Evolutionary conservation across 345 rosid species (phyloP), one percentile per base, ranked within the genome.

Genomic region (Chamaenerion angustifolium): DNA sequence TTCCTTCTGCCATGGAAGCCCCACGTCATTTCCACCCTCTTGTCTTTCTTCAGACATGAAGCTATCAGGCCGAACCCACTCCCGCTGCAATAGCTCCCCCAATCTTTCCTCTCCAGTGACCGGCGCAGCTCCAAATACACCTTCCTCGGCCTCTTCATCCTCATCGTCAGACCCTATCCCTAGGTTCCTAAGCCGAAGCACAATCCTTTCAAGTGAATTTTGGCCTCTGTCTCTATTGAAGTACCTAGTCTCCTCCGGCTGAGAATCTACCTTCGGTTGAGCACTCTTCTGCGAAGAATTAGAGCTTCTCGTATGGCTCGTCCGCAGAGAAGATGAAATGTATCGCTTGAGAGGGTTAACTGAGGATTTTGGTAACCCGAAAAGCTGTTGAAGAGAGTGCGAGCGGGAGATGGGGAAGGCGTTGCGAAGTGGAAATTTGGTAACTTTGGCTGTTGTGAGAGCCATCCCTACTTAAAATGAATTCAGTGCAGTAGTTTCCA

Each of bases 41-140:
- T 14, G 10, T 19, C 11, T 49, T 0, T 52, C 52, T 43, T 58
- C 56, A 40, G 46, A 62, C 6, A 84, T 52, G 18, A 79, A 71
- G 51, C 79, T 64, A 59, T 88, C 95, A 15, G 99, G 99, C 31
- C 95, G 74, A 10, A 82, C 61, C 99, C 99, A 88, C 55, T 88
- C 95, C 42, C 90, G 73, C 58, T 64, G 71, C 76, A 93, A 69
- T 52, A 93, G 57, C 61, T 87, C 96, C 8, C 84, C 82, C 31
- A 92, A 56, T 37, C 73, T 76, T 73, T 92, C 96, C 55, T 87
- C 88, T 37, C 98, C 98, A 0, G 83, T 81, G 55, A 68, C 71
- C 11, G 73, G 57, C 6, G 43, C 40, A 48, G 51, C 51, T 57
- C 68, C 52, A 25, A 47, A 49, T 27, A 57, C 78, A 0, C 54